Evolutionary conservation across 768 basidiomycete species (phyloP), one percentile per base, ranked within the genome.

Genomic region (Cystobasidium onofrii): DNA sequence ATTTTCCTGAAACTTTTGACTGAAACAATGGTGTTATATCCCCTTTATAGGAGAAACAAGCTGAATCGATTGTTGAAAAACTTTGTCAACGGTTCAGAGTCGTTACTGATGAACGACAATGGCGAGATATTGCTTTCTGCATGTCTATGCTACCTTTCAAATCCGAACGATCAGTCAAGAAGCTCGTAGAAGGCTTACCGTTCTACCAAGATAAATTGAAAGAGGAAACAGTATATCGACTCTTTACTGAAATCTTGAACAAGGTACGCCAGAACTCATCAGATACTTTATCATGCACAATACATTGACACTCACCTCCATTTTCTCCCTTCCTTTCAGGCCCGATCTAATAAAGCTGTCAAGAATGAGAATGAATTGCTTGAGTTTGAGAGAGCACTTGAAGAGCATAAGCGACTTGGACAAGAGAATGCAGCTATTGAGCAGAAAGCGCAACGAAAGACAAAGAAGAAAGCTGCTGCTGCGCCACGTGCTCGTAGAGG

Each of bases 51-150:
- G 93, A 98, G 82, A 97, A 95, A 82, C 95, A 80, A 86, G 94
- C 95, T 0, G 95, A 98, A 82, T 89, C 86, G 78, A 91, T 99
- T 75, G 91, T 98, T 67, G 95, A 99, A 78, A 99, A 97, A 80
- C 87, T 99, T 1, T 99, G 96, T 78, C 92, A 96, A 78, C 87
- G 95, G 9, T 97, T 98, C 88, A 86, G 90, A 27, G 84, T 91
- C 1, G 87, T 90, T 0, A 89, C 90, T 50, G 92, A 94, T 34
- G 86, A 91, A 18, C 86, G 95, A 4, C 96, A 98, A 80, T 99
- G 96, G 96, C 87, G 92, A 27, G 95, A 99, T 79, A 92, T 99
- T 73, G 91, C 94, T 0, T 98, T 88, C 82, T 99, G 95, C 80
- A 83, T 99, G 1, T 93, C 95, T 0, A 82, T 97, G 1, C 85